Conservation (phyloP, 1,284 basidiomycete genomes). For the Ceratobasidium sp. region DNA sequence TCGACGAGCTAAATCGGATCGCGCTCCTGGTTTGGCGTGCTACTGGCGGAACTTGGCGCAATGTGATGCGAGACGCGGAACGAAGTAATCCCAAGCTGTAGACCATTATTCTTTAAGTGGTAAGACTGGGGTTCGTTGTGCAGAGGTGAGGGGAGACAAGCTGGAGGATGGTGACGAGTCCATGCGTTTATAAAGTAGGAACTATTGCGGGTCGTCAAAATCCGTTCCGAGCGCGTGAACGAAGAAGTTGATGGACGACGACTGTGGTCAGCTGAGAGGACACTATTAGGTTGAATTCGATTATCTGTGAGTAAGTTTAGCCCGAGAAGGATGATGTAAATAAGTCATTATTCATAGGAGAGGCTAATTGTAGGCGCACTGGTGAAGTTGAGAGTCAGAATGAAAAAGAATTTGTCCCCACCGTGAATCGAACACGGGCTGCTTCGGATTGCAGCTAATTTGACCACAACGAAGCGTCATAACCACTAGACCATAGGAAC, state of each 20-base stretch:
- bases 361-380: too few relatives aligned
- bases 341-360: too few relatives aligned
- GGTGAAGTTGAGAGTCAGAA: too few relatives aligned
- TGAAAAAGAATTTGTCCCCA: conserved; percentile 22
- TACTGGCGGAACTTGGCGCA: not conserved
- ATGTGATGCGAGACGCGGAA: not conserved
- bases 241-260: not conserved
- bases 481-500: conserved; percentile 46
- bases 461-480: conserved; percentile 45
- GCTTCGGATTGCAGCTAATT: conserved; percentile 23
- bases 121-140: not conserved
- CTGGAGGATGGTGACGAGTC: not conserved
- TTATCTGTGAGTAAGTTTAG: too few relatives aligned
- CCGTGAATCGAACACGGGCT: conserved; percentile 46
- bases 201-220: conserved; percentile 19
- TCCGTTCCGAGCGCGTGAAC: conserved; percentile 1
- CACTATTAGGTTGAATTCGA: too few relatives aligned
- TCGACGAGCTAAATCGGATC: conserved; percentile 22
- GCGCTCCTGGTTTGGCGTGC: not conserved
- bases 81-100: conserved; percentile 1
- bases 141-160: not conserved
- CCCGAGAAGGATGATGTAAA: too few relatives aligned
- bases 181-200: conserved; percentile 16
- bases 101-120: not conserved
- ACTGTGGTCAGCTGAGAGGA: too few relatives aligned